Conservation (phyloP, 345 rosid species). For the Camelina neglecta region DNA sequence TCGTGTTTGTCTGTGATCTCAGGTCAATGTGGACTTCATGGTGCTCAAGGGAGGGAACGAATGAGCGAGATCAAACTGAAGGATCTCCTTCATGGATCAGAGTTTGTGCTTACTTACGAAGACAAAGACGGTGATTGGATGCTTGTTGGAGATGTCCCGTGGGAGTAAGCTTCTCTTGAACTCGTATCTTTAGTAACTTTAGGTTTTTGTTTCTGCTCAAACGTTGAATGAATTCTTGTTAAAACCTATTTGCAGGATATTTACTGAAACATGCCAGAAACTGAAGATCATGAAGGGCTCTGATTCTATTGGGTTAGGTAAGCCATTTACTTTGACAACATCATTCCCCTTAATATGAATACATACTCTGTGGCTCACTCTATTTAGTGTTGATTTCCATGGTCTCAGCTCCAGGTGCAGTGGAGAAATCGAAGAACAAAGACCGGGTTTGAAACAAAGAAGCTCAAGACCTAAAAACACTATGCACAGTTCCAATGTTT, state of each 20-base stretch:
- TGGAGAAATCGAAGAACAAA: conserved; percentile 66
- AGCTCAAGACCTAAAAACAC: conserved; percentile 10
- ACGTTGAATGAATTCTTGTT: conserved; percentile 17
- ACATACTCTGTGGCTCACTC: conserved; percentile 13
- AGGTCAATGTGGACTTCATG: conserved; percentile 81
- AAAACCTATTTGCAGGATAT: conserved; percentile 60
- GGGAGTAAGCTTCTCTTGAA: conserved; percentile 71
- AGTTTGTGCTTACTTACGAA: conserved; percentile 84
- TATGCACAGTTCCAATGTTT: conserved; percentile 41
- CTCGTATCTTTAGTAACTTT: background rate
- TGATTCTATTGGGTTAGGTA: conserved; percentile 93
- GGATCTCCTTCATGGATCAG: conserved; percentile 89
- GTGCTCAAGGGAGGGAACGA: conserved; percentile 63
- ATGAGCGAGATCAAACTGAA: conserved; percentile 73
- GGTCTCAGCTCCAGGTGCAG: conserved; percentile 61
- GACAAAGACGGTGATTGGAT: conserved; percentile 96
- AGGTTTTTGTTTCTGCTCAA: background rate
- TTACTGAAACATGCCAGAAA: conserved; percentile 78
- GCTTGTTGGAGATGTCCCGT: conserved; percentile 99
- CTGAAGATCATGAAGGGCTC: conserved; percentile 93
- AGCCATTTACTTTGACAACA: conserved; percentile 3
- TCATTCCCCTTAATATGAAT: background rate
- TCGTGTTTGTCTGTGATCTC: conserved; percentile 20
- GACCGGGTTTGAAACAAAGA: conserved; percentile 30
- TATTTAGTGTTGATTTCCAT: conserved; percentile 5